These are phyloP conservation scores for Pseudogymnoascus verrucosus DNA, from an alignment of 2,329 filamentous ascomycete genomes.

Conservation along the genomic window DNA sequence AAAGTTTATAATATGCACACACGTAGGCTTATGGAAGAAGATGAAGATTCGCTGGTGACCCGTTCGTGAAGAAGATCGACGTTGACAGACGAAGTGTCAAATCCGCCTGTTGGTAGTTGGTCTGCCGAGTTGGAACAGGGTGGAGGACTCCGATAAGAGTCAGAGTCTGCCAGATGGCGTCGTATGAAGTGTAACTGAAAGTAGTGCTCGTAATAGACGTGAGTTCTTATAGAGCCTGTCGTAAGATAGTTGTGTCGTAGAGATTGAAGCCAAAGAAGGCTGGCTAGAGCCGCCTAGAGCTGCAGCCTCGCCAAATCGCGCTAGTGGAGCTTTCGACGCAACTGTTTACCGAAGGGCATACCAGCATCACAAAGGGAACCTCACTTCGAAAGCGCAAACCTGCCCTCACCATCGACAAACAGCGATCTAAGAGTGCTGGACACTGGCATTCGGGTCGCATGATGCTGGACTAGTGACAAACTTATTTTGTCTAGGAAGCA, in stretches of 20 bases:
- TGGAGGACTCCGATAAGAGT: not conserved
- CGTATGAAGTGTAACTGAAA: not conserved
- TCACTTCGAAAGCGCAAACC: not conserved
- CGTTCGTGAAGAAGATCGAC: not conserved
- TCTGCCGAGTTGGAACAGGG: not conserved
- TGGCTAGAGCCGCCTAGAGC: not conserved
- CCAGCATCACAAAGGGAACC: conserved; percentile 1
- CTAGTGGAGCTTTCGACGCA: conserved; percentile 7
- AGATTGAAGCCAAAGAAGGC: not conserved
- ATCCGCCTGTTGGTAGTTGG: not conserved
- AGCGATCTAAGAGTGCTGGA: conserved; percentile 6
- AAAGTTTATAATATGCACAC: not conserved
- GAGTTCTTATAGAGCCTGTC: not conserved
- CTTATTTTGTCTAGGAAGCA: not conserved
- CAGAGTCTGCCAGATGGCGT: not conserved
- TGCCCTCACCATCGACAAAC: conserved; percentile 1
- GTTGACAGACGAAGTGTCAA: not conserved
- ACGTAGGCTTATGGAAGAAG: not conserved
- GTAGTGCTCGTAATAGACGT: not conserved
- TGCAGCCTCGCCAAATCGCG: conserved; percentile 7
- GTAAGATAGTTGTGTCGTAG: not conserved
- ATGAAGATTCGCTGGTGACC: not conserved
- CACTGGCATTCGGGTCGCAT: conserved; percentile 6
- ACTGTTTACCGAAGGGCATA: not conserved
- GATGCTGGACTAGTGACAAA: conserved; percentile 5